A percentile compares a stretch with the other conserved stretches of the same genome.
phyloP scores from a whole-genome alignment of 768 basidiomycete genomes.

The Pisolithus tinctorius region DNA sequence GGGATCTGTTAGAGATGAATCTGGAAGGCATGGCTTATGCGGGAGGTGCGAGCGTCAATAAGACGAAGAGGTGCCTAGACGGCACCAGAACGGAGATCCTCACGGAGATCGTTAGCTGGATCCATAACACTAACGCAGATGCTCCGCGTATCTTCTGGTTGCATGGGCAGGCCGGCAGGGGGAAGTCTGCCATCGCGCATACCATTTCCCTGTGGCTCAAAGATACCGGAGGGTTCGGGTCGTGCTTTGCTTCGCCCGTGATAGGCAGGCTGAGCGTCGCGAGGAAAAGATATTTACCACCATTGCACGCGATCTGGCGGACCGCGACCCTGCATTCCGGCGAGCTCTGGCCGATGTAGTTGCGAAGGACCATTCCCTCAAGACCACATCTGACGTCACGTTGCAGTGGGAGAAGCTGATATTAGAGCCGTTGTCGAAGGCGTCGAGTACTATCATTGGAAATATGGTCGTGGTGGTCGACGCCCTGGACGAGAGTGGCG shows the following conservation, averaged over 20 bases:
- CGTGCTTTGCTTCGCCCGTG: background rate
- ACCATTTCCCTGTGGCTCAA: background rate
- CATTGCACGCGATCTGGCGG: background rate
- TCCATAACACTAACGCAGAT: background rate
- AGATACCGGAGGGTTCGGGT: background rate
- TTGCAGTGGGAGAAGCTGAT: conserved; percentile 16
- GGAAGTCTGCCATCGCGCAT: background rate
- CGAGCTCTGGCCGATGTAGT: background rate
- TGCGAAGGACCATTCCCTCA: background rate
- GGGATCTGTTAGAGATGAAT: too few relatives aligned
- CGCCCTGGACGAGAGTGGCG: conserved; percentile 14
- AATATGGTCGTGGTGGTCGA: conserved; percentile 20
- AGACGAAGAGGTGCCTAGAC: background rate
- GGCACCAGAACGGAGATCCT: background rate
- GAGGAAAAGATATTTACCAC: background rate
- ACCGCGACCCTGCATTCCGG: background rate
- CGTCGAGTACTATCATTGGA: conserved; percentile 10
- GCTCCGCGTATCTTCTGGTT: background rate
- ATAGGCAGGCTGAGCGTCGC: background rate
- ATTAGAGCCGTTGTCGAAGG: conserved; percentile 5
- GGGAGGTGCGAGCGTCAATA: background rate
- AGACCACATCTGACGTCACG: background rate
- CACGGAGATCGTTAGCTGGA: background rate
- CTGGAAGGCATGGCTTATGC: background rate
- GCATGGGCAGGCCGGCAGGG: background rate